Percentiles rank a stretch among this genome's conserved stretches.
phyloP scores from a whole-genome alignment of 495 filamentous ascomycete genomes.

The Hypoxylon intermedium region DNA sequence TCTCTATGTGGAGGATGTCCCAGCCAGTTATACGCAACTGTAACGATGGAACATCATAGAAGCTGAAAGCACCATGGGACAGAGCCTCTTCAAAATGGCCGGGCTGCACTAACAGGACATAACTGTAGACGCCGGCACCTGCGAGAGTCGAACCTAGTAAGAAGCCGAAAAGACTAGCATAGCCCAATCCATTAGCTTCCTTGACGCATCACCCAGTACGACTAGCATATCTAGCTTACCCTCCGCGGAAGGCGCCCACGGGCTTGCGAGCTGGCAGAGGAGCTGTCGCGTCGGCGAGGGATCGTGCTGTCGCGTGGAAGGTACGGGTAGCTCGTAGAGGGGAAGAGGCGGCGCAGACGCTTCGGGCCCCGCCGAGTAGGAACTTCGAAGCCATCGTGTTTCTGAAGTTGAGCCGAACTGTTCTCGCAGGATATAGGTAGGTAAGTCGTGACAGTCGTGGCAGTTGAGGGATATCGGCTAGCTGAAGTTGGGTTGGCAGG shows the following conservation, averaged over 20 bases:
- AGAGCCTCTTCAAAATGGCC: not conserved
- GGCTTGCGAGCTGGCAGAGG: conserved; percentile 77
- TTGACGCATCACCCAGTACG: not conserved
- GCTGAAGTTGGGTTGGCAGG: too few species aligned
- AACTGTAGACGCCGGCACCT: conserved; percentile 85
- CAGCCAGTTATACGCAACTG: not conserved
- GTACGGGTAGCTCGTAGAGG: conserved; percentile 39
- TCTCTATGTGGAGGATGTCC: not conserved
- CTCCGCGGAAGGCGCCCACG: conserved; percentile 89
- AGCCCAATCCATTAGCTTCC: conserved; percentile 12
- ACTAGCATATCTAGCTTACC: conserved; percentile 62
- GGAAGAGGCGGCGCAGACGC: conserved; percentile 37
- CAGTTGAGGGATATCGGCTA: conserved; percentile 15
- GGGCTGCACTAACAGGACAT: conserved; percentile 64
- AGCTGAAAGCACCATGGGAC: not conserved
- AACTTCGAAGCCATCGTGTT: conserved; percentile 57
- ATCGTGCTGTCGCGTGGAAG: conserved; percentile 57
- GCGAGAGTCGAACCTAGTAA: conserved; percentile 82
- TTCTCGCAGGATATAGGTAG: conserved; percentile 2
- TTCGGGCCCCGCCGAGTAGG: conserved; percentile 46
- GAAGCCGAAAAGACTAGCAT: conserved; percentile 84
- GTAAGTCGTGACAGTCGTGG: not conserved
- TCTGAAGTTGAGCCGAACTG: not conserved
- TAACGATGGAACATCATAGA: not conserved
- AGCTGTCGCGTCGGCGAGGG: conserved; percentile 46